Evolutionary conservation across 495 filamentous ascomycete species (phyloP), one percentile per base, ranked within the genome.

Genomic region (Sporormia fimetaria): DNA sequence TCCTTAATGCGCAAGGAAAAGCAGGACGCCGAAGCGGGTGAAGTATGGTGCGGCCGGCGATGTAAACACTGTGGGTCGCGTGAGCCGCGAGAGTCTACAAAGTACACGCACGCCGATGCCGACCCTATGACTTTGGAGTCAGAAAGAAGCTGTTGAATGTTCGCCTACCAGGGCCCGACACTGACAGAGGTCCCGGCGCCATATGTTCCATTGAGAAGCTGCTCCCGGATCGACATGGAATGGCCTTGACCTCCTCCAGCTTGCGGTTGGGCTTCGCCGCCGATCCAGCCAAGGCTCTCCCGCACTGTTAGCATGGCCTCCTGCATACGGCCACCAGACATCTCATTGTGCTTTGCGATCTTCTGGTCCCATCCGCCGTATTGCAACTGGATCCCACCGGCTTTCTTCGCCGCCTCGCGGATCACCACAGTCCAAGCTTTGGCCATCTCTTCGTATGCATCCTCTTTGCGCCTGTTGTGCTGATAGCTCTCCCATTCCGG

Each of bases 341-440:
- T 79, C 45, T 87, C 76, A 51, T 96, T 90, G 64, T 98, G 90
- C 59, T 83, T 88, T 2, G 72, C 64, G 32, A 98, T 64, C 51
- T 75, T 86, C 61, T 86, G 78, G 52, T 96, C 90, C 90, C 92
- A 98, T 20, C 83, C 83, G 16, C 81, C 87, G 47, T 87, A 84
- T 54, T 95, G 88, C 48, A 98, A 56, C 47, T 81, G 72, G 52
- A 96, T 90, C 14, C 90, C 90, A 26, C 84, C 92, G 4, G 86
- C 88, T 37, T 80, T 69, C 63, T 95, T 95, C 15, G 84, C 76
- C 7, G 87, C 87, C 58, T 96, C 90, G 23, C 76, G 78, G 39
- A 98, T 85, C 28, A 93, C 88, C 56, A 93, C 56, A 21, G 86
- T 76, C 90, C 90, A 98, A 7, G 90, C 92, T 51, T 78, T 81